Base-by-base conservation (phyloP, 495 filamentous ascomycete species). In the Cenococcum geophilum region DNA sequence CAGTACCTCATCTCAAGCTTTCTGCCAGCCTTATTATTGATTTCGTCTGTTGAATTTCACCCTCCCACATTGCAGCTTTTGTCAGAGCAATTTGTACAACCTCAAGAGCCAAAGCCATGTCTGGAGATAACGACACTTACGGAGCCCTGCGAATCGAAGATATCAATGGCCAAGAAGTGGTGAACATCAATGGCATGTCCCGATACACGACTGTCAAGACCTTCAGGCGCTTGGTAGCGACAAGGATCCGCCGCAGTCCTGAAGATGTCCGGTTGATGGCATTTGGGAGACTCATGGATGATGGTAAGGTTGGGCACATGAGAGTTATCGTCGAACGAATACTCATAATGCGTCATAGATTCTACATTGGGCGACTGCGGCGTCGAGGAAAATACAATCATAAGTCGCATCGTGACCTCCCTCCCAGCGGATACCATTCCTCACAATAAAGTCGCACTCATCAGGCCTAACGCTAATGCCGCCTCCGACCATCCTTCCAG, bases 201-300 rank as follows among this genome's bases (percentile, higher is more conserved):
- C 45, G 16, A 8, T 49, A 20, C 22, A 49, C 45, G 6, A 49
- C 45, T n/a, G 45, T 49, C 45, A 49, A 49, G 16, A 49, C 45
- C 14, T 49, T 49, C 45, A 49, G 22, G 16, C 45, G 45, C 11
- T 20, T 49, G 16, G 18, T 49, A 18, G 45, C 45, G 6, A 49
- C 45, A 18, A 49, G 22, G 16, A 49, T 49, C 45, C 45, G 45
- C 45, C 22, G 45, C 16, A 22, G 22, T 22, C 45, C 45, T 9
- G 18, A 18, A 22, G 14, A 49, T 49, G 18, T 49, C 16, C 45
- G 45, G 22, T 49, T 49, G 16, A 49, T 49, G 45, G 45, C 45
- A 20, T 49, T 49, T 18, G 45, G 45, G 22, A 49, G 45, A n/a
- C 45, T 22, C 18, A 49, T 49, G 45, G 45, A 49, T 20, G 45